Conservation (phyloP, 1,284 basidiomycete genomes). For the Hymenochaete sp. region DNA sequence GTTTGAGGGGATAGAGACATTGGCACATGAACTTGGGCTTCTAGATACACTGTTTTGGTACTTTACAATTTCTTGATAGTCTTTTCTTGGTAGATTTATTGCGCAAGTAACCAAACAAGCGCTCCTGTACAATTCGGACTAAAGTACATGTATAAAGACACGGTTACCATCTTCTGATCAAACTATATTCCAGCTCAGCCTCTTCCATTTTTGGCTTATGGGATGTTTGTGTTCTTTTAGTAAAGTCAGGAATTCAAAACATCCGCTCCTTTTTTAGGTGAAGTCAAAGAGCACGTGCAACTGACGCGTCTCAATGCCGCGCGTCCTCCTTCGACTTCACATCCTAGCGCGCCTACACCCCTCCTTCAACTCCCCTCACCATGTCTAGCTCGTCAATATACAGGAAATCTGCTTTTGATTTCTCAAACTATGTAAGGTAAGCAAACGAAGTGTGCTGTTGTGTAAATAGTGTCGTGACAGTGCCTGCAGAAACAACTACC, state of each 20-base stretch:
- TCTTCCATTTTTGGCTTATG: too few species aligned
- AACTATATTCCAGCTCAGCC: too few species aligned
- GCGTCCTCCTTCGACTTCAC: too few species aligned
- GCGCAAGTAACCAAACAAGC: neutral
- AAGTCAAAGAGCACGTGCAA: constrained; percentile 10
- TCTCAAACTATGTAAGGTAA: constrained; percentile 18
- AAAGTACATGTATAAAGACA: neutral
- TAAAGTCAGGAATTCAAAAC: too few species aligned
- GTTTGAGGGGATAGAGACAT: constrained; percentile 11
- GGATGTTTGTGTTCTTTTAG: too few species aligned
- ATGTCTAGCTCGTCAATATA: constrained; percentile 14
- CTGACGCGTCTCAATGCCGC: constrained; percentile 3
- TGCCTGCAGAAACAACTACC: constrained; percentile 64
- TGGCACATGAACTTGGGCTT: neutral
- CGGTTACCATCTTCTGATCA: neutral
- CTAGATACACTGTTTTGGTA: neutral
- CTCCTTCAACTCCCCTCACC: too few species aligned
- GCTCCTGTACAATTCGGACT: neutral
- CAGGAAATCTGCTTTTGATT: constrained; percentile 14
- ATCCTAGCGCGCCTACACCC: too few species aligned
- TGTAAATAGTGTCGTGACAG: neutral
- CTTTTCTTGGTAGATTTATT: neutral
- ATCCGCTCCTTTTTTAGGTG: too few species aligned
- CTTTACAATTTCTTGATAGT: neutral
- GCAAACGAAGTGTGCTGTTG: neutral